Evolutionary conservation across 129 eudicot species (phyloP), one percentile per base, ranked within the genome.

Genomic region (Ambrosia artemisiifolia): DNA sequence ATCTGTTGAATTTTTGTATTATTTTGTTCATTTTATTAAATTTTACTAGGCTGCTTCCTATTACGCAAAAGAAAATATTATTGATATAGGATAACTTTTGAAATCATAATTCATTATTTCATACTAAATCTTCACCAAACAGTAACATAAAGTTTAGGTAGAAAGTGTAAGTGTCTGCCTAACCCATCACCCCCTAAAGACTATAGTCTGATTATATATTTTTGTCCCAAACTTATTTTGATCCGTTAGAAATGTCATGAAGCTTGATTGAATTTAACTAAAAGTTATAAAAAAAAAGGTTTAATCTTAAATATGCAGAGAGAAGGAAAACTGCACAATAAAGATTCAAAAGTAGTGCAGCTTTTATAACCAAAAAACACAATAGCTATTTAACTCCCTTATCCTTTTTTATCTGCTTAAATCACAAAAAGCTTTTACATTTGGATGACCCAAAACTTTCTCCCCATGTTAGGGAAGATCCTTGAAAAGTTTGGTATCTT

Each of bases 401-500:
- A 9, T 50, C n/a, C 24, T 20, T 50, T 50, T 20, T 50, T 19
- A 19, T 8, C 56, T 0, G 20, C 16, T n/a, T 49, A 8, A 49
- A 49, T n/a, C 19, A 18, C 56, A 6, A 49, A 49, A 49, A 4
- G 28, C 28, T 49, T 49, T n/a, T 49, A 49, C 20, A 49, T n/a
- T 50, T 50, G 24, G 17, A 49, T n/a, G 56, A 49, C 24, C 4
- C 8, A 7, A 19, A 55, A 55, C 33, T 55, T 60, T 79, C 62
- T 80, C 64, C 81, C 82, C 65, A 28, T 64, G 69, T 79, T 86
- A 7, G 92, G 88, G 63, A 86, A 89, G 47, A 89, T 63, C 42
- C 91, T 88, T 0, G 95, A 92, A 76, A 92, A 92, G 76, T 92
- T 89, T 0, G 96, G 98, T 44, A 89, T 83, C 80, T 77, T 92